Base-by-base conservation (phyloP, 306 rosid genomes). In the Gastrolobium villosum region DNA sequence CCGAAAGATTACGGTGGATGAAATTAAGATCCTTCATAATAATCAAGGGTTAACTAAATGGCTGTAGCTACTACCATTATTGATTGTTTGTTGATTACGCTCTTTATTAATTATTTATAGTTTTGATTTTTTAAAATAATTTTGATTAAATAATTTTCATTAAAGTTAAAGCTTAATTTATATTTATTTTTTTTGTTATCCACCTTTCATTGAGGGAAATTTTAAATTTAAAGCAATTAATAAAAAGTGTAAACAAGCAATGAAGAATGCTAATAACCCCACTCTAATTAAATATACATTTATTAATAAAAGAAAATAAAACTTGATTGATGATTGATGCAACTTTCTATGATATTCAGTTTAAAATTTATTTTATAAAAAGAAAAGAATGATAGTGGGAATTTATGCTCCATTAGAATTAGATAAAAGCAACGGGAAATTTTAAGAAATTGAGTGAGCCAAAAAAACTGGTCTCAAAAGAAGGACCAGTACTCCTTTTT, bases 381-480 rank as follows among this genome's bases (percentile, higher is more conserved):
- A 45, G 57, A n/a, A 50, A 66, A 50, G 4, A 54, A 66, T 54
- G 68, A 44, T 52, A 31, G 75, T 34, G 79, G 71, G 79, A 36
- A 77, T 55, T 66, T 72, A 30, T 50, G 20, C n/a, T 36, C 32
- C 26, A 7, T 53, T 20, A 26, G 11, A 65, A 76, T 76, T 67
- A 67, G 60, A 35, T 41, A 67, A 50, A 41, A 71, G 26, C 5
- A 36, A 71, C 2, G 14, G n/a, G 9, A 7, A 28, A 50, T 28
- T 43, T 57, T 14, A 37, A 49, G 53, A 75, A 43, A 40, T 35
- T 9, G 49, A 28, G 9, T 11, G 20, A 74, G 34, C 36, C 57
- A 20, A 20, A 78, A 78, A 44, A 4, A 36, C 2, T 41, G 39
- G 52, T 57, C 32, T 13, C 10, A 26, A 36, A 70, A 37, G 64